Percentiles rank a stretch among this genome's conserved stretches.
These are phyloP conservation scores for Rhipidocladum racemiflorum DNA, from an alignment of 176 grass and related monocot genomes.

Conservation along the genomic window DNA sequence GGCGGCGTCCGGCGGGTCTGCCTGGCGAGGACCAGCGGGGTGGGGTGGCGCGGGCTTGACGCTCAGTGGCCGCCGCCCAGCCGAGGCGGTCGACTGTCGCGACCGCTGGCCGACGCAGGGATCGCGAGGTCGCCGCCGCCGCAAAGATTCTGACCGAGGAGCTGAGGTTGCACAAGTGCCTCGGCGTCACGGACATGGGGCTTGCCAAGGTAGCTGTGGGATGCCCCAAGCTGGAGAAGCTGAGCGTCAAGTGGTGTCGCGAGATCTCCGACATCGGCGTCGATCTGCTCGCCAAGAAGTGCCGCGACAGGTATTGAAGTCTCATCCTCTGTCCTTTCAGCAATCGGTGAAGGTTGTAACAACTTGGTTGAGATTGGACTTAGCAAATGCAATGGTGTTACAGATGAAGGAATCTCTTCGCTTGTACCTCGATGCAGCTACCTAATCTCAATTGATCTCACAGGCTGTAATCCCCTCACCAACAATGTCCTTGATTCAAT, in stretches of 20 bases:
- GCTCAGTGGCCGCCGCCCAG: conserved; percentile 48
- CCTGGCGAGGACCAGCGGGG: conserved; percentile 65
- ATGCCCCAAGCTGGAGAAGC: conserved; percentile 65
- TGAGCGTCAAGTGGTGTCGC: conserved; percentile 86
- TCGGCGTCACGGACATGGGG: conserved; percentile 78
- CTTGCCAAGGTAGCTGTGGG: conserved; percentile 85
- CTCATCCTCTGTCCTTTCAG: conserved; percentile 49
- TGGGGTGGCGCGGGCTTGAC: conserved; percentile 80
- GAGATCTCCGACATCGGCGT: conserved; percentile 93
- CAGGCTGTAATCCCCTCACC: conserved; percentile 67
- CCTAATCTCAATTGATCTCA: conserved; percentile 76
- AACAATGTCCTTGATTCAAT: conserved; percentile 67
- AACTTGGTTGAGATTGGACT: conserved; percentile 85
- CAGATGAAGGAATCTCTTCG: conserved; percentile 71
- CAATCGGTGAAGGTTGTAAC: conserved; percentile 58
- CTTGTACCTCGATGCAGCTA: conserved; percentile 61
- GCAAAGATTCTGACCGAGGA: no score
- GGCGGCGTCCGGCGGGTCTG: conserved; percentile 40
- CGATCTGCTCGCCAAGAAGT: conserved; percentile 90
- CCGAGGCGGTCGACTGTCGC: conserved; percentile 82
- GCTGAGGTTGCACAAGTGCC: conserved; percentile 77
- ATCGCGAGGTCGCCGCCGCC: conserved; percentile 69
- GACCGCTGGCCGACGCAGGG: conserved; percentile 70
- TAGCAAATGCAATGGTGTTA: conserved; percentile 78
- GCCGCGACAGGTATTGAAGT: conserved; percentile 68